Base-by-base conservation (phyloP, 495 filamentous ascomycete genomes). In the Penicillium egyptiacum region DNA sequence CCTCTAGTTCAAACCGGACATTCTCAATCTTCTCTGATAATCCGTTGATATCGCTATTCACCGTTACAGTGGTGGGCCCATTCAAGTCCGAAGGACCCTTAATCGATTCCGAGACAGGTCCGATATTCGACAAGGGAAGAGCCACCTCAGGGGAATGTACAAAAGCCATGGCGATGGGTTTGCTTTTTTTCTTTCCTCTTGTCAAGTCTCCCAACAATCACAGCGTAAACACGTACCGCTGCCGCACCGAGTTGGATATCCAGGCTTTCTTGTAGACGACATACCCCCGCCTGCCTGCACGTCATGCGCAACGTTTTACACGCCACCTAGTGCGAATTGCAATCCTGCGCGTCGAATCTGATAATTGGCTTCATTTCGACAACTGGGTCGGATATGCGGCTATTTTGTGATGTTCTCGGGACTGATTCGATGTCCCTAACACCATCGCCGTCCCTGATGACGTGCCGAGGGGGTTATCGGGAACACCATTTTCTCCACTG, bases 1-100 rank as follows among this genome's bases (percentile, higher is more conserved):
- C 73, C 41, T 77, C 73, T 3, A 78, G 51, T 40, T 67, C 45
- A 20, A 76, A 78, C 0, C 37, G 30, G 4, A 57, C 3, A 17
- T 57, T 60, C 17, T 43, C 50, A 8, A 33, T 0, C 28, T 54
- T 48, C 3, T 30, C 22, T 9, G 45, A 11, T 19, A 14, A 20
- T 48, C 55, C 54, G 48, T 58, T 43, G 14, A 52, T 5, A 9
- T 50, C 37, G 16, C 39, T 60, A 8, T 70, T 44, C 7, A 60
- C 50, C 0, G 64, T 63, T 37, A 66, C 56, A 10, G 53, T 56
- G 16, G 64, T 54, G 6, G 47, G n/a, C 30, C 35, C 44, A 22
- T 51, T 45, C 11, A 37, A 30, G 35, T 46, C 53, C 1, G 57
- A 57, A 26, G 55, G 44, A 22, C 50, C 51, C 40, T 64, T 62